Base-by-base conservation (phyloP, 139 green algal species). In the Haematococcus lacustris region DNA sequence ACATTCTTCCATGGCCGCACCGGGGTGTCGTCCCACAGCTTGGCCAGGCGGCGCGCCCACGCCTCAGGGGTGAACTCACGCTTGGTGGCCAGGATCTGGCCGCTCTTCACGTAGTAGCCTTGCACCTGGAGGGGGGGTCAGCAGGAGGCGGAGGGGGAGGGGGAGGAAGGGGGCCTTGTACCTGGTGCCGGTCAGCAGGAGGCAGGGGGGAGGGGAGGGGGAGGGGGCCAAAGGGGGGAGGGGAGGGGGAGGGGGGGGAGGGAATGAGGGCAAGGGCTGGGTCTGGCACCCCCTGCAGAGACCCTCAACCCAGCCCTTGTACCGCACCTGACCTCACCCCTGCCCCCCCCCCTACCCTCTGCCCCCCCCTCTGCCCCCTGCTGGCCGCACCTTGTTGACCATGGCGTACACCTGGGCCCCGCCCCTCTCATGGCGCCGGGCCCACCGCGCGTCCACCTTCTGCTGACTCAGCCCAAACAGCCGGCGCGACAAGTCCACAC, bases 41-140 rank as follows among this genome's bases (percentile, higher is more conserved):
- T 33, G 30, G 67, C 34, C 17, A 78, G 39, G 32, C 38, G 66
- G 25, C 23, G 30, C 2, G 26, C 25, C 73, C 73, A 78, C 0
- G 38, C 39, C 33, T 60, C 21, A 3, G 73, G 73, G 28, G 74
- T 73, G 73, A 78, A 66, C 13, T 78, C 73, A 33, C 51, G 38
- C 57, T 78, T 78, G 32, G 57, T 60, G 21, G 73, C 73, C 40
- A 78, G 57, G 26, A 78, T 41, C 67, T 78, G 73, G 4, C 39
- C 73, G 32, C 38, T 51, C 59, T 78, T 78, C 13, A 78, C 73
- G 28, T 78, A 78, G 51, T 73, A 71, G 2, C 73, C 73, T 2
- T 17, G 7, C 39, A 78, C 39, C 30, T 73, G 39, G 5, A 25
- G n/a, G n/a, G n/a, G n/a, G n/a, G n/a, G n/a, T n/a, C n/a, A n/a